Conservation (phyloP, 2,329 filamentous ascomycete species). For the Bipolaris cookei region DNA sequence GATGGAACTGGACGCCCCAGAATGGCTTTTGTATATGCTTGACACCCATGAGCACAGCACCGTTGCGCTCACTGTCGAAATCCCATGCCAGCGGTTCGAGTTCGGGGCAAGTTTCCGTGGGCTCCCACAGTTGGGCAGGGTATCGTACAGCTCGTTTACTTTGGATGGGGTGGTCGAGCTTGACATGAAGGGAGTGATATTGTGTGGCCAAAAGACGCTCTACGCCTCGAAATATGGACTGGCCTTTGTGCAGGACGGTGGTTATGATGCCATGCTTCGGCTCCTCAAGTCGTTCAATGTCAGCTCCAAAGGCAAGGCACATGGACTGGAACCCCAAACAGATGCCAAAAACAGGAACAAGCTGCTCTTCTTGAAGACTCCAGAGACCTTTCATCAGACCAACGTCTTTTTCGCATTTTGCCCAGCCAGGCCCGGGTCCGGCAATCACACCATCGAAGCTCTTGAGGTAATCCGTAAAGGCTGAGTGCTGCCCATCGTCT, state of each 20-base stretch:
- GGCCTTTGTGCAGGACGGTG: constrained; percentile 64
- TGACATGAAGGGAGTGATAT: constrained; percentile 70
- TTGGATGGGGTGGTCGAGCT: constrained; percentile 46
- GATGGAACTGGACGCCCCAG: constrained; percentile 90
- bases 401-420: constrained; percentile 73
- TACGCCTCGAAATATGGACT: constrained; percentile 70
- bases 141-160: constrained; percentile 42
- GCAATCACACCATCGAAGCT: constrained; percentile 85
- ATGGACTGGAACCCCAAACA: constrained; percentile 90
- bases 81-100: constrained; percentile 59
- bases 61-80: constrained; percentile 55
- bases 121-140: constrained; percentile 50
- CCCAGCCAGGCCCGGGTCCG: constrained; percentile 88
- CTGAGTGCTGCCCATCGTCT: constrained; percentile 24
- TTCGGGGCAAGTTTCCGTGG: constrained; percentile 44
- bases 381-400: constrained; percentile 82
- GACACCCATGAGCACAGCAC: constrained; percentile 76
- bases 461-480: constrained; percentile 55
- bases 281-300: constrained; percentile 69
- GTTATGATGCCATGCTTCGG: constrained; percentile 85
- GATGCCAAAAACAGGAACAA: constrained; percentile 82
- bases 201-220: constrained; percentile 71
- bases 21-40: constrained; percentile 73
- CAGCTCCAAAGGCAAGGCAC: constrained; percentile 69
- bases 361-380: constrained; percentile 63